Evolutionary conservation across 805 yeast genomes (phyloP).

Genomic region (Saccharomycopsis sp.): DNA sequence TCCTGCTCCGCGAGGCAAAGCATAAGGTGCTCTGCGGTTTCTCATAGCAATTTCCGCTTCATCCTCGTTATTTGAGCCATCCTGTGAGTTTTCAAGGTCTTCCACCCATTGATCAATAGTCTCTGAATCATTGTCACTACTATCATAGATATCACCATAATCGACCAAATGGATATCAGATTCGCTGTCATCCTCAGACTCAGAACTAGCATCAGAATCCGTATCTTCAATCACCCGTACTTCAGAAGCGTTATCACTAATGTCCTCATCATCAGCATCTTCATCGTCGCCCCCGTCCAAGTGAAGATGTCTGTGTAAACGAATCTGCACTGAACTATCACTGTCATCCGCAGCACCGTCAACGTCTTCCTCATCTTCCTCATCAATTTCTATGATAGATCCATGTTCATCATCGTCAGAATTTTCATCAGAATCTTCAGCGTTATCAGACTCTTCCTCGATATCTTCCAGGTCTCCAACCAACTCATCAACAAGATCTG

Average conservation of each 20-base stretch:
- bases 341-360: constrained; percentile 22
- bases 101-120: constrained; percentile 16
- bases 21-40: no score
- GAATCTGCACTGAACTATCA: constrained; percentile 21
- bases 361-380: no score
- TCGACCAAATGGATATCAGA: no score
- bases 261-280: constrained; percentile 20
- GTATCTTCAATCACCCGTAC: no score
- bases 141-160: no score
- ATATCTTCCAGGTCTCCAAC: constrained; percentile 26
- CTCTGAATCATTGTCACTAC: constrained; percentile 10
- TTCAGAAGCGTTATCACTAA: no score
- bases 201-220: no score
- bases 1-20: no score
- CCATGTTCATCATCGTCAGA: constrained; percentile 25
- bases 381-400: no score
- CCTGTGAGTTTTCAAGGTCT: constrained; percentile 10
- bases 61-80: no score
- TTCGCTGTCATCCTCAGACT: no score
- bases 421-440: constrained; percentile 26
- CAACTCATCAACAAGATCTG: constrained; percentile 21
- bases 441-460: constrained; percentile 29
- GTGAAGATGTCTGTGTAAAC: constrained; percentile 14
- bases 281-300: constrained; percentile 28
- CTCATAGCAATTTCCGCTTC: no score